phyloP scores from a whole-genome alignment of 2,329 filamentous ascomycete species.

The Cordyceps farinosa region DNA sequence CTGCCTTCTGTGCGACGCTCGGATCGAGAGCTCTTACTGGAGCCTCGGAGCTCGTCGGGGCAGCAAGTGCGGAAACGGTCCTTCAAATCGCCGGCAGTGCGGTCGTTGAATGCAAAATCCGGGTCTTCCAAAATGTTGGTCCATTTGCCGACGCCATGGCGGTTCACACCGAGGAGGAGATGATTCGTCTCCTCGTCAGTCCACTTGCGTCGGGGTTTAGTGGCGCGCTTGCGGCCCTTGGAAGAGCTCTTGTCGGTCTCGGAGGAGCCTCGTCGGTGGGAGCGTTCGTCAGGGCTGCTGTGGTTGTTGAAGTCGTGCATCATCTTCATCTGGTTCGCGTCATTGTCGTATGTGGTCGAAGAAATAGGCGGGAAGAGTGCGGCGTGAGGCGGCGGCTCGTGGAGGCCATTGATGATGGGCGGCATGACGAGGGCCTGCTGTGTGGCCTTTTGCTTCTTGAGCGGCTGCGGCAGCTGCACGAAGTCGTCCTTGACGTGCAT shows the following conservation, averaged over 20 bases:
- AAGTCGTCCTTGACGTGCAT: constrained; percentile 56
- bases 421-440: constrained; percentile 54
- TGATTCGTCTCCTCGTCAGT: constrained; percentile 62
- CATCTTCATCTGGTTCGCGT: constrained; percentile 39
- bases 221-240: constrained; percentile 51
- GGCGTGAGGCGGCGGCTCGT: constrained; percentile 58
- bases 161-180: constrained; percentile 57
- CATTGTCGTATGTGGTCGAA: constrained; percentile 51
- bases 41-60: constrained; percentile 54
- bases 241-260: constrained; percentile 31
- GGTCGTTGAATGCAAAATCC: constrained; percentile 57
- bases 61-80: constrained; percentile 65
- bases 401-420: constrained; percentile 62
- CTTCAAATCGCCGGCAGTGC: constrained; percentile 61
- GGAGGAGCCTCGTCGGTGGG: constrained; percentile 24
- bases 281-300: constrained; percentile 27
- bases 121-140: constrained; percentile 60
- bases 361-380: constrained; percentile 62
- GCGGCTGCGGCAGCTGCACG: constrained; percentile 60
- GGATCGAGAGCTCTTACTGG: constrained; percentile 31
- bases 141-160: constrained; percentile 64
- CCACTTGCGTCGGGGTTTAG: constrained; percentile 60
- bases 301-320: constrained; percentile 40
- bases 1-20: constrained; percentile 22
- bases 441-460: constrained; percentile 61